Evolutionary conservation across 208 protist species (phyloP), one percentile per base, ranked within the genome.

Genomic region (Trypanosoma melophagium): DNA sequence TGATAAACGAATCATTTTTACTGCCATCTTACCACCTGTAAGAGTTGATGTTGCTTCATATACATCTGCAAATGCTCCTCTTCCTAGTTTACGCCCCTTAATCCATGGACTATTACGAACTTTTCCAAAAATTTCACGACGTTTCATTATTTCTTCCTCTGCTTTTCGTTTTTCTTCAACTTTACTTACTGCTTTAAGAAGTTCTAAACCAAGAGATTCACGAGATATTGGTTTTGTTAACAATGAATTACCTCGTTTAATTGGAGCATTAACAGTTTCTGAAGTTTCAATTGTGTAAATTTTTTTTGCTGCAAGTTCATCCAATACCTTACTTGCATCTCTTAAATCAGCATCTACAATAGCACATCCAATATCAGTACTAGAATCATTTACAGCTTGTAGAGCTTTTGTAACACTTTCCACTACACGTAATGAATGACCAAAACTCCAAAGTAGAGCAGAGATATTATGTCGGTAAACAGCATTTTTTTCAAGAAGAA

Each of bases 1-100:
- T 31, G 70, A 71, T 12, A 89, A 57, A n/a, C 67, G 69, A 62
- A 93, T 93, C 60, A 84, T 81, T 65, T 93, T 93, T 28, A 88
- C 80, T n/a, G 87, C 87, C 87, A 93, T 91, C 72, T 91, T 90
- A 45, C 81, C 82, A n/a, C 82, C 78, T 5, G 82, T 91, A 57
- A 90, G 59, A 16, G 74, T 88, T 5, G 80, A 87, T 10, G 72
- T 89, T 24, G 87, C 83, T 63, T 87, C 82, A 53, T 83, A 93
- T 49, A 93, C 84, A n/a, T 82, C 72, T 35, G 83, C 87, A 60
- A 89, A 87, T 16, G 74, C 80, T 13, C 87, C 87, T n/a, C 74
- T 53, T 35, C 87, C 87, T 42, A 93, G 73, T 62, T 81, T 64
- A 7, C 80, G 66, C 16, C 87, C 84, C n/a, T 66, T 50, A 66